Evolutionary conservation across 805 yeast genomes (phyloP).

Genomic region (Maudiozyma serrabonitensis): DNA sequence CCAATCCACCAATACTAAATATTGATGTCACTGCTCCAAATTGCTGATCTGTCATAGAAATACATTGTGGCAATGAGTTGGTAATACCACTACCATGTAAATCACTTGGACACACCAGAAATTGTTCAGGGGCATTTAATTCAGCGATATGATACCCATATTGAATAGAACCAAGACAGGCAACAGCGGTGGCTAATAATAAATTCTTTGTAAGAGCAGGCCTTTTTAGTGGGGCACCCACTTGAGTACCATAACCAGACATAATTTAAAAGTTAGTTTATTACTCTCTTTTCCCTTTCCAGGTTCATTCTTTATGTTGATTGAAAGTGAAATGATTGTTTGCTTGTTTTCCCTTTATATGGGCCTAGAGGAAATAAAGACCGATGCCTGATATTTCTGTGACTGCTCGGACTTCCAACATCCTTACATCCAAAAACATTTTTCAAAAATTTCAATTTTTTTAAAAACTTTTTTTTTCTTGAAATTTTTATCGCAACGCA

Average conservation of each 20-base stretch:
- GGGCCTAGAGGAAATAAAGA: too few species aligned
- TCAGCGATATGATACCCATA: constrained; percentile 95
- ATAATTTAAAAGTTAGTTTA: neutral
- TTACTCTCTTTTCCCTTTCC: too few species aligned
- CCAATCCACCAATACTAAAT: constrained; percentile 75
- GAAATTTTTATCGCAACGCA: too few species aligned
- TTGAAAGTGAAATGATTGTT: too few species aligned
- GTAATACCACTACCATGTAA: neutral
- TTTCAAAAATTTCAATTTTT: too few species aligned
- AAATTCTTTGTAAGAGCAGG: constrained; percentile 1
- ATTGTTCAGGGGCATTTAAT: constrained; percentile 77
- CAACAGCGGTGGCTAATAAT: constrained; percentile 28
- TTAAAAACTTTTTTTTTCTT: too few species aligned
- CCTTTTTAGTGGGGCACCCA: neutral
- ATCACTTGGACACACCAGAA: constrained; percentile 45
- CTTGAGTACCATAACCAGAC: neutral
- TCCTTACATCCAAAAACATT: too few species aligned
- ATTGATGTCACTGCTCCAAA: constrained; percentile 69
- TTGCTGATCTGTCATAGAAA: constrained; percentile 45
- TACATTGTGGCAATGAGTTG: constrained; percentile 35
- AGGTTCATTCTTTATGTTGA: too few species aligned
- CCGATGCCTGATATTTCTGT: too few species aligned
- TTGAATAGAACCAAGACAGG: constrained; percentile 73
- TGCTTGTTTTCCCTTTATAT: too few species aligned
- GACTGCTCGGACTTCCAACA: too few species aligned